Conservation (phyloP, 2,329 filamentous ascomycete genomes). For the Aschersonia sp. region DNA sequence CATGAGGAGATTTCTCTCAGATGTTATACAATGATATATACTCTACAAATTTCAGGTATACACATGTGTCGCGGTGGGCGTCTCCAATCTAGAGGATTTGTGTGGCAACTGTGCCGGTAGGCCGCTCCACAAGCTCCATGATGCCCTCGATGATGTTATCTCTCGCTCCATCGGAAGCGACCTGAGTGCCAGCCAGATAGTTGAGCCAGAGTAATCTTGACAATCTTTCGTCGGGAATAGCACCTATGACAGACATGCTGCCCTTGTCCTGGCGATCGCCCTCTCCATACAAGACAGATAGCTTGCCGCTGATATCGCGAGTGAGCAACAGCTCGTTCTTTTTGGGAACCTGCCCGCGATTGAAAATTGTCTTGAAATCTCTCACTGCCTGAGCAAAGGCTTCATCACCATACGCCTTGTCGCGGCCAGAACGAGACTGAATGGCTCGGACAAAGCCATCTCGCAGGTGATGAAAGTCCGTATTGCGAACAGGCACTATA, state of each 20-base stretch:
- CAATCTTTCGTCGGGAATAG: slow-evolving; percentile 64
- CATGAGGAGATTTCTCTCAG: too few relatives aligned
- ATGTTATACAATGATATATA: too few relatives aligned
- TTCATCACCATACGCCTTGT: slow-evolving; percentile 49
- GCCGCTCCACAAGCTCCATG: slow-evolving; percentile 75
- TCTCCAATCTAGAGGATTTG: slow-evolving; percentile 41
- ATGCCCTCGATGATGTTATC: slow-evolving; percentile 75
- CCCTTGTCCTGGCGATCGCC: slow-evolving; percentile 32
- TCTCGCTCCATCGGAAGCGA: slow-evolving; percentile 71
- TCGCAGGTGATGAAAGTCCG: slow-evolving; percentile 82
- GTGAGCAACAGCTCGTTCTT: slow-evolving; percentile 61
- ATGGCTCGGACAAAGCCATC: slow-evolving; percentile 86
- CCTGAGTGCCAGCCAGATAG: slow-evolving; percentile 74
- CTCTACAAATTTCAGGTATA: neutral
- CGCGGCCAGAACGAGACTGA: slow-evolving; percentile 51
- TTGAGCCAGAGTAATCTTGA: slow-evolving; percentile 76
- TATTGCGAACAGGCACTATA: slow-evolving; percentile 82
- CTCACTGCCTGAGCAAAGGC: slow-evolving; percentile 60
- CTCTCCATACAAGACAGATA: slow-evolving; percentile 55
- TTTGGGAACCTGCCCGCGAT: slow-evolving; percentile 67
- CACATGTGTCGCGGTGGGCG: neutral
- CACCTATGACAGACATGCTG: slow-evolving; percentile 46
- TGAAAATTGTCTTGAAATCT: slow-evolving; percentile 71
- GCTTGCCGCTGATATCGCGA: slow-evolving; percentile 47
- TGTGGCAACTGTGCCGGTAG: slow-evolving; percentile 72